These are phyloP conservation scores for Dalbergia cultrata DNA, from an alignment of 306 rosid genomes.

Conservation along the genomic window DNA sequence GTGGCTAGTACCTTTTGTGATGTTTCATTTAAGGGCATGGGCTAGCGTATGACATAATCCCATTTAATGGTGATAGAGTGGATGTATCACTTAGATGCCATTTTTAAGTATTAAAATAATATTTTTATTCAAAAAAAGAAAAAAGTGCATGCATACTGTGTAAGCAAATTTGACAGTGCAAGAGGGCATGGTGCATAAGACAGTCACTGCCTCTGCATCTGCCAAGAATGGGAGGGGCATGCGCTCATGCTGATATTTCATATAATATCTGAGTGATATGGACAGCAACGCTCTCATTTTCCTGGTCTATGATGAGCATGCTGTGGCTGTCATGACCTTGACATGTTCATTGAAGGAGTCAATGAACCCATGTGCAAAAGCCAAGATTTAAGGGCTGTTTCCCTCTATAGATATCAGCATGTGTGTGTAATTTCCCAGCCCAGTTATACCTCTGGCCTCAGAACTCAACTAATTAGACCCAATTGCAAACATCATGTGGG, in stretches of 20 bases:
- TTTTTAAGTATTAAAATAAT: no score
- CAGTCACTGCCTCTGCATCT: conserved; percentile 10
- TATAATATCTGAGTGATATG: conserved; percentile 68
- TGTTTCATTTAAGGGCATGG: conserved; percentile 41
- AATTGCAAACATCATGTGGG: conserved; percentile 31
- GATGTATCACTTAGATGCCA: no score
- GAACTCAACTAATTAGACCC: conserved; percentile 11
- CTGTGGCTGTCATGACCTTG: conserved; percentile 67
- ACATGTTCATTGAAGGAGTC: conserved; percentile 51
- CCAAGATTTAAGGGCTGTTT: conserved; percentile 64
- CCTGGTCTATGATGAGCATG: conserved; percentile 53
- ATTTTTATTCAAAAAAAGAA: neutral
- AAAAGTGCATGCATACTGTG: conserved; percentile 3
- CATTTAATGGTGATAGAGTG: neutral
- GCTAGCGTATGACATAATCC: conserved; percentile 32
- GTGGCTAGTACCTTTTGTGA: neutral
- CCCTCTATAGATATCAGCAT: conserved; percentile 43
- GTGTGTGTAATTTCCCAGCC: conserved; percentile 27
- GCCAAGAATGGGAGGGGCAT: conserved; percentile 54
- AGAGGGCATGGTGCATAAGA: conserved; percentile 11
- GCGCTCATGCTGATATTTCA: conserved; percentile 46
- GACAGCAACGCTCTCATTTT: conserved; percentile 60
- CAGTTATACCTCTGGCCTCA: neutral
- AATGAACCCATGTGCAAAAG: conserved; percentile 87
- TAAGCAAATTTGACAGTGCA: conserved; percentile 19